Conservation (phyloP, 169 alveolate genomes). For the Toxoplasma gondii region DNA sequence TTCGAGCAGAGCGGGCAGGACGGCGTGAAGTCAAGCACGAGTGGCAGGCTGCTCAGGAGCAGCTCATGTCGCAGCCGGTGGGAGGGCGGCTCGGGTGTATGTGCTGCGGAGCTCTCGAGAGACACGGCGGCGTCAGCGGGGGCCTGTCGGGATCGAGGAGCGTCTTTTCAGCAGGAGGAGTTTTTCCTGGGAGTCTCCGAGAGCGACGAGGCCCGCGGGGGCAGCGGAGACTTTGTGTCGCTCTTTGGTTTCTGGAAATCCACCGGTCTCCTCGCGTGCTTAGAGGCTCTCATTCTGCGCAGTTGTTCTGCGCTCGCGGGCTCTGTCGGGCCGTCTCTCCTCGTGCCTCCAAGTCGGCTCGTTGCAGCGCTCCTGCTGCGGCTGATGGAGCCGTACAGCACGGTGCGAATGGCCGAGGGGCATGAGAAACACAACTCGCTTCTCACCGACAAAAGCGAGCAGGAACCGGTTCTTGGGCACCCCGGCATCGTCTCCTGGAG, state of each 20-base stretch:
- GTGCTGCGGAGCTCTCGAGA: background rate
- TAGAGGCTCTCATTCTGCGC: constrained; percentile 39
- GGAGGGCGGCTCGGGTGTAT: background rate
- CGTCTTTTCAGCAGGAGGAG: background rate
- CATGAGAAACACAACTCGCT: background rate
- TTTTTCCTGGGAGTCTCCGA: background rate
- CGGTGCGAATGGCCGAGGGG: background rate
- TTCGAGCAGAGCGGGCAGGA: background rate
- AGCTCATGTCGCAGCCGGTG: background rate
- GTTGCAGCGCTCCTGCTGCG: constrained; percentile 35
- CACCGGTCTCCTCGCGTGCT: constrained; percentile 55
- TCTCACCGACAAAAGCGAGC: background rate
- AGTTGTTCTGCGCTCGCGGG: constrained; percentile 40
- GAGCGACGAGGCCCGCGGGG: background rate
- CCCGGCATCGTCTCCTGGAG: constrained; percentile 27
- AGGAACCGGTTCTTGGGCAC: background rate
- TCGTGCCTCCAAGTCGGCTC: constrained; percentile 40
- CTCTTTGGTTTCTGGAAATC: constrained; percentile 33
- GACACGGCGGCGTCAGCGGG: background rate
- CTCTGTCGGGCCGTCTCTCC: background rate
- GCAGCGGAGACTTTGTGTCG: background rate
- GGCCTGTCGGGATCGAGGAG: background rate
- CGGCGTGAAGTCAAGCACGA: background rate
- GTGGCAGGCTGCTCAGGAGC: background rate
- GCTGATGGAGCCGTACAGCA: constrained; percentile 23